Base-by-base conservation (phyloP, 1,139 yeast species). In the Suhomyces maxii region DNA sequence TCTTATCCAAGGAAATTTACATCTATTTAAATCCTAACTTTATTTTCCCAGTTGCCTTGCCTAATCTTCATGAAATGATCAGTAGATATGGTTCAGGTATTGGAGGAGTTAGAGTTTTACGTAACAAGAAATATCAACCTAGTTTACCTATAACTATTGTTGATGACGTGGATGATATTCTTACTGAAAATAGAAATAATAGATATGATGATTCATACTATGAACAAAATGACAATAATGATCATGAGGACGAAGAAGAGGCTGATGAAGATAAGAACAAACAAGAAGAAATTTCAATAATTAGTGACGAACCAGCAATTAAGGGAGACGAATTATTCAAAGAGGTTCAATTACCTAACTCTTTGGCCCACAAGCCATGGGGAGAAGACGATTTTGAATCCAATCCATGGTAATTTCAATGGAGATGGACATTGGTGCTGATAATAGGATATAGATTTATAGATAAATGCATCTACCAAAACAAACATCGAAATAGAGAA, bases 121-220 rank as follows among this genome's bases (percentile, higher is more conserved):
- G 76, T 42, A 73, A 82, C 31, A 69, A 69, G 51, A 68, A 79
- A 47, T 82, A 71, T 56, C 86, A 82, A 58, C 93, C 95, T 2
- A 68, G 79, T 23, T 64, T 86, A 44, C 88, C 90, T 0, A 65
- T 80, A 28, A 74, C 72, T 7, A 67, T 85, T 3, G 65, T 81
- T 48, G 95, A 86, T 59, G 81, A 76, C 41, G 66, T 85, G 34
- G 90, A 84, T 53, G 86, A 83, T 39, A 73, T 84, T 6, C 53
- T 73, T 40, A 56, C 67, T 8, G 65, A 56, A 39, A 73, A 74
- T 52, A 65, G 60, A 41, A 63, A 61, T 38, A 60, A 57, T 45
- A 54, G 57, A 32, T 50, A 61, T 36, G 68, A 69, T 46, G 76
- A 70, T 28, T 68, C 74, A 9, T 72, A 57, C 49, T 65, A 69